These are phyloP conservation scores for Blastocystis sp. DNA, from an alignment of 352 stramenopile genomes.

Conservation along the genomic window DNA sequence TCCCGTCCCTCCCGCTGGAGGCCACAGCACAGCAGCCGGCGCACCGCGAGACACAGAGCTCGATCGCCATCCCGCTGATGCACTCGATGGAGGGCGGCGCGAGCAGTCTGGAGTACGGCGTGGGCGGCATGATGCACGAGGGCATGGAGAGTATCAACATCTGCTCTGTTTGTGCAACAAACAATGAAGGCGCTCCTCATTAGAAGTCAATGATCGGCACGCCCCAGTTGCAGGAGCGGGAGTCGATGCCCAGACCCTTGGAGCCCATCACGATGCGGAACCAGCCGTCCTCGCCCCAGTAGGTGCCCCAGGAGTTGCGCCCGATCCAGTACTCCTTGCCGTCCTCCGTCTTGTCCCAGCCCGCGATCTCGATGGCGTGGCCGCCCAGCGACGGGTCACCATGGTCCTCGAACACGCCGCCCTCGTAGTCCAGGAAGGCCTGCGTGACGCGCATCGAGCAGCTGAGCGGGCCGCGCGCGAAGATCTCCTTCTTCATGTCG, in stretches of 20 bases:
- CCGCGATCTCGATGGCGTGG: constrained; percentile 83
- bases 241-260: constrained; percentile 83
- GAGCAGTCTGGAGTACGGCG: constrained; percentile 20
- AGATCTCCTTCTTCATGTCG: constrained; percentile 86
- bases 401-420: constrained; percentile 81
- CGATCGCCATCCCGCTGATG: constrained; percentile 54
- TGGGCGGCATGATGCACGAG: constrained; percentile 27
- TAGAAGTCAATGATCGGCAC: constrained; percentile 76
- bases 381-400: constrained; percentile 80
- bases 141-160: background rate
- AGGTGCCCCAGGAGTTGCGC: constrained; percentile 85
- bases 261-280: constrained; percentile 85
- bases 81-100: constrained; percentile 13
- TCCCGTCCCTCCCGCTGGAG: background rate
- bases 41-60: constrained; percentile 9
- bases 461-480: constrained; percentile 83
- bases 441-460: constrained; percentile 81
- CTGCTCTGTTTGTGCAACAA: constrained; percentile 14
- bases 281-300: constrained; percentile 87
- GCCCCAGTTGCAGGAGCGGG: constrained; percentile 77
- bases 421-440: constrained; percentile 77
- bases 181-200: background rate
- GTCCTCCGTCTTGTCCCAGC: constrained; percentile 82
- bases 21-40: background rate
- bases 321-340: constrained; percentile 86